These are phyloP conservation scores for Candida vartiovaarae DNA, from an alignment of 805 yeast species.

Conservation along the genomic window DNA sequence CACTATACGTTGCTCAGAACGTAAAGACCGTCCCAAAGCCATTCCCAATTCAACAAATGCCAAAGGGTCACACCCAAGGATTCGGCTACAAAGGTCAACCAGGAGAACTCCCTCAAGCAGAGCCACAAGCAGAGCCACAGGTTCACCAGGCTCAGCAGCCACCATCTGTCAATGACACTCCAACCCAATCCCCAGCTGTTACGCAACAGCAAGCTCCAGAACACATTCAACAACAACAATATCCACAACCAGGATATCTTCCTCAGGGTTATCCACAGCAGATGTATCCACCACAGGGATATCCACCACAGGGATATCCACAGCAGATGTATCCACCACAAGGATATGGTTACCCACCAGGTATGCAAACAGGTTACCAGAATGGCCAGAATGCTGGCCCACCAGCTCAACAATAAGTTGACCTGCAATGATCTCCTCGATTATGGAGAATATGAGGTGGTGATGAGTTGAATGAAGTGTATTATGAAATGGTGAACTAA, in stretches of 20 bases:
- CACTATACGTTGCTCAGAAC: constrained; percentile 81
- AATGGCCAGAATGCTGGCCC: neutral
- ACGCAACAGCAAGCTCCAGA: constrained; percentile 8
- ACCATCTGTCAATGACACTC: constrained; percentile 17
- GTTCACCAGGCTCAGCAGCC: constrained; percentile 9
- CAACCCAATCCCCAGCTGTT: constrained; percentile 18
- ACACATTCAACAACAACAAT: neutral
- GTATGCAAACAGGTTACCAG: constrained; percentile 4
- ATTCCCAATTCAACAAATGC: constrained; percentile 64
- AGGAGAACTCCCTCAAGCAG: constrained; percentile 14
- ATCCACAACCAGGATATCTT: constrained; percentile 16
- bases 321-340: constrained; percentile 14
- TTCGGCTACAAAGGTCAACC: constrained; percentile 44
- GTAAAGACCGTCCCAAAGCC: constrained; percentile 75
- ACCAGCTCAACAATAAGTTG: neutral
- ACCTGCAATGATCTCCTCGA: no score
- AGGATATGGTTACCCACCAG: constrained; percentile 8
- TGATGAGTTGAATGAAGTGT: no score
- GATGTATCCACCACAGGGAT: constrained; percentile 6
- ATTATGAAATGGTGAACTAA: neutral
- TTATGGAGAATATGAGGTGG: no score
- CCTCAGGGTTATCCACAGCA: neutral
- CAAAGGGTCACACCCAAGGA: constrained; percentile 32
- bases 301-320: constrained; percentile 10
- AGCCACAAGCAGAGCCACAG: constrained; percentile 17